Evolutionary conservation across 441 rosid species (phyloP), one percentile per base, ranked within the genome.

Genomic region (Bruguiera hainesii): DNA sequence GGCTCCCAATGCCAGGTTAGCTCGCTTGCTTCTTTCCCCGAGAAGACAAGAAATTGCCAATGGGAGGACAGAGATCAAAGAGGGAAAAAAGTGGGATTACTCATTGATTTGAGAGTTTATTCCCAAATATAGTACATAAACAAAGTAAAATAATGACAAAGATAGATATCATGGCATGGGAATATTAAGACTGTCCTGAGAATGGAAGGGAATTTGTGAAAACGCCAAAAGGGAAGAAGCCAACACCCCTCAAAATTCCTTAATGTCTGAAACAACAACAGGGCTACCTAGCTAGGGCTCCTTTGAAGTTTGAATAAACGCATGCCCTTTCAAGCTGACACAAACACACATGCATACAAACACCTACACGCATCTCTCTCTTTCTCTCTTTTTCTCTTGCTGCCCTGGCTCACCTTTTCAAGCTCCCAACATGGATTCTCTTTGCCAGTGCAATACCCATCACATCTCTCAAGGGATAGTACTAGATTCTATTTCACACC

Each of bases 351-450:
- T 21, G 53, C 3, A 49, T 4, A 26, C 35, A 31, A 56, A 46
- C 20, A 29, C 37, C 19, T 31, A 20, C 18, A 11, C 52, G n/a
- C 23, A 18, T 52, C 49, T 35, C 39, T 56, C 20, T 63, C 64
- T 10, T 56, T 49, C 15, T 62, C 19, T 66, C 23, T 52, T 28
- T 70, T 42, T 29, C n/a, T 62, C 26, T 67, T 21, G 57, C 4
- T 52, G n/a, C 64, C 64, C 7, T 46, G 84, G 82, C 81, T 79
- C 84, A 21, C 65, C 84, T 79, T 81, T 83, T 78, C 42, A 76
- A 70, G 82, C 75, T 63, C 73, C 74, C 77, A 70, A 76, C 85
- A 78, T 77, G 81, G 82, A 81, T 78, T 81, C 78, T 74, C 81
- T 68, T 79, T 74, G 81, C 82, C 78, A 72, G 68, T 48, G 69